phyloP scores from a whole-genome alignment of 2,329 filamentous ascomycete species.

The Fusarium buxicola region DNA sequence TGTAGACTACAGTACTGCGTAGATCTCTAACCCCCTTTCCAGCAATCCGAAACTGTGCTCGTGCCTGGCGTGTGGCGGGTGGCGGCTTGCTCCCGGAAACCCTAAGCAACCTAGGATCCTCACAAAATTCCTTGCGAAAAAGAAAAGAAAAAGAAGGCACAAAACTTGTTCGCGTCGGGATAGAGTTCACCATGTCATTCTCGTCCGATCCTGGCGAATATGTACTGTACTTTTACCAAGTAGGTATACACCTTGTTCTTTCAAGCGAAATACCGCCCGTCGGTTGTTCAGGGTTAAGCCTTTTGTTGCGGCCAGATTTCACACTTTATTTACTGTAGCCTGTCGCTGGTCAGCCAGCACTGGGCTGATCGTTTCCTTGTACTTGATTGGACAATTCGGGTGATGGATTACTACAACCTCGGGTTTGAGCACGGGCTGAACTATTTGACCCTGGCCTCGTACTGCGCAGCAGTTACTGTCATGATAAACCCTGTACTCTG shows the following conservation, averaged over 20 bases:
- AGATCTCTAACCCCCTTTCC: conserved; percentile 34
- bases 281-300: conserved; percentile 9
- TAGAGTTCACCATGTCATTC: conserved; percentile 15
- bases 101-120: conserved; percentile 22
- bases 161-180: neutral
- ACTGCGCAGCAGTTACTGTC: too few species aligned
- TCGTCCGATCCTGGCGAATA: conserved; percentile 18
- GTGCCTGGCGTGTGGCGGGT: conserved; percentile 27
- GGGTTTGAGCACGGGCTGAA: conserved; percentile 22
- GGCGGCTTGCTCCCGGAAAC: conserved; percentile 37
- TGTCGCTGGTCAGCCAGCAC: conserved; percentile 15
- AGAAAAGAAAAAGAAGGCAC: neutral
- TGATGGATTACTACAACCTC: conserved; percentile 31
- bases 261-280: conserved; percentile 21
- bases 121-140: neutral
- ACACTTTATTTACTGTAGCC: neutral
- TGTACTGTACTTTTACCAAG: conserved; percentile 2
- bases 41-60: conserved; percentile 13
- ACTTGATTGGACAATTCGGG: conserved; percentile 37
- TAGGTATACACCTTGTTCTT: neutral
- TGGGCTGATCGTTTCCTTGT: conserved; percentile 32
- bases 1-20: conserved; percentile 23
- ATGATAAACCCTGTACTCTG: too few species aligned
- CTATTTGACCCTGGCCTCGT: conserved; percentile 27
- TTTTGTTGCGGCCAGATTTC: conserved; percentile 4